Base-by-base conservation (phyloP, 345 rosid genomes). In the Eucalyptus sideroxylon region DNA sequence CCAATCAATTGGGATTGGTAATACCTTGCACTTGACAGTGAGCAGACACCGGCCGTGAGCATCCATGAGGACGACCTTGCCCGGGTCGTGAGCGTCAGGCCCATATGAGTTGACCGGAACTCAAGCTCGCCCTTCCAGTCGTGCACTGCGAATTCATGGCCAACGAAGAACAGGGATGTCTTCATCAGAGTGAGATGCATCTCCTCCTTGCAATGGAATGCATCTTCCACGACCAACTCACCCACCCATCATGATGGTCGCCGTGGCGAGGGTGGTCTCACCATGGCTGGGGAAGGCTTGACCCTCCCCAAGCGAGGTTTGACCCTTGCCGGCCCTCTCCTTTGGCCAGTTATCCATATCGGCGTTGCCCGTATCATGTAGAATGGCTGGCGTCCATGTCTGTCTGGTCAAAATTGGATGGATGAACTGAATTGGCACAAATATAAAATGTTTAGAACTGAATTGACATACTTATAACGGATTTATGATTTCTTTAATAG, bases 91-190 rank as follows among this genome's bases (percentile, higher is more conserved):
- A 1, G 91, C 67, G 87, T 93, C 97, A 26, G 99, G 99, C 5
- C 99, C 97, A 69, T 97, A 98, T 1, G 98, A 95, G 91, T 97
- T 96, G 51, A 98, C n/a, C 98, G 95, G 94, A 98, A 95, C 92
- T 95, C 92, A 67, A 95, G 91, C 89, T 94, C 90, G 65, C 98
- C 99, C 44, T 90, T 89, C 87, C 93, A 94, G 67, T 95, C 97
- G 56, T 97, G 95, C 86, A 91, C 97, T 47, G 95, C 93, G 95
- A 97, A 98, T 50, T 98, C 99, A 89, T 98, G 98, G 89, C 96
- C 96, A 90, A 97, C 91, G 91, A 93, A 97, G 93, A 98, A 98
- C 83, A 96, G 92, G 65, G 96, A 95, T 13, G 98, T 98, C 90
- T 96, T 96, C 65, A 90, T 92, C 62, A 97, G 96, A 23, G 98